A percentile compares a stretch with the other conserved stretches of the same genome.
phyloP scores from a whole-genome alignment of 352 stramenopile species.

The Stramenopiles sp. region DNA sequence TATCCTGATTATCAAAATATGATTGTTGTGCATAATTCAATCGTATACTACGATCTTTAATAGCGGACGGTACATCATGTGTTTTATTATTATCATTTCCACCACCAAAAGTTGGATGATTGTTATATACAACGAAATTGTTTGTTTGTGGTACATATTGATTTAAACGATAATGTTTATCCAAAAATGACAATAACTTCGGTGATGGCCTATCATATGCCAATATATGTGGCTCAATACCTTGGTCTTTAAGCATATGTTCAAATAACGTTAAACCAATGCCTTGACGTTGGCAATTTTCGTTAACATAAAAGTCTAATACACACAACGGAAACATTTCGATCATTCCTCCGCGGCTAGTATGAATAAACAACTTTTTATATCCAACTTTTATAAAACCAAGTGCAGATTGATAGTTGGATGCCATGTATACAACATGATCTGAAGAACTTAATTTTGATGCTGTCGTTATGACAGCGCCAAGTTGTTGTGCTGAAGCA shows the following conservation, averaged over 20 bases:
- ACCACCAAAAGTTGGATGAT: too few relatives aligned
- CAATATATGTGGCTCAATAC: constrained; percentile 17
- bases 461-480: too few relatives aligned
- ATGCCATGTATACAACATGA: too few relatives aligned
- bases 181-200: constrained; percentile 46
- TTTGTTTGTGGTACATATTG: constrained; percentile 43
- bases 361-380: constrained; percentile 20
- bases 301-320: constrained; percentile 47
- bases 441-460: too few relatives aligned
- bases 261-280: constrained; percentile 40
- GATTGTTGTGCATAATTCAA: too few relatives aligned
- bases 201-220: constrained; percentile 52
- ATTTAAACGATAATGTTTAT: constrained; percentile 35
- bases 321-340: constrained; percentile 49
- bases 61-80: too few relatives aligned
- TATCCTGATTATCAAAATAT: too few relatives aligned
- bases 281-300: constrained; percentile 32
- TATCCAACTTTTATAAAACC: too few relatives aligned
- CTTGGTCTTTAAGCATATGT: constrained; percentile 25
- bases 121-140: constrained; percentile 55
- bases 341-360: constrained; percentile 30
- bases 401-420: too few relatives aligned
- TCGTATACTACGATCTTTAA: too few relatives aligned
- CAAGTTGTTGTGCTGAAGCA: too few relatives aligned
- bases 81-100: too few relatives aligned